Evolutionary conservation across 176 grass and related monocot genomes (phyloP).

Genomic region (Chloris gayana): DNA sequence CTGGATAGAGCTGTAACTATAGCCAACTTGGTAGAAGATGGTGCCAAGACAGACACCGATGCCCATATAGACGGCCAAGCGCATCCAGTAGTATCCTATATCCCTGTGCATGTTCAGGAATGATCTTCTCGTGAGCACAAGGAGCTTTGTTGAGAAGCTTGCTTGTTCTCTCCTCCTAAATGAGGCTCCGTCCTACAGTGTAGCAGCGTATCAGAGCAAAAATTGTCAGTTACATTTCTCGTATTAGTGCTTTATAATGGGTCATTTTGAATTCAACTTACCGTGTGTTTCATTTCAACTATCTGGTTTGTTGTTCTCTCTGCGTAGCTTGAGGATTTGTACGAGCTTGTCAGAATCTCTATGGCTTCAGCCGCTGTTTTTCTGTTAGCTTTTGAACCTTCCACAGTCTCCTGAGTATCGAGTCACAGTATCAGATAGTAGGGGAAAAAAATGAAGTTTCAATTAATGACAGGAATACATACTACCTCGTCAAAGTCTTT

Average conservation of each 20-base stretch:
- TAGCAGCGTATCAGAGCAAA: neutral
- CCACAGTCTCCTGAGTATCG: conserved; percentile 35
- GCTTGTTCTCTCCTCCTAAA: conserved; percentile 42
- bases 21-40: conserved; percentile 50
- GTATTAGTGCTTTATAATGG: neutral
- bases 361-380: conserved; percentile 50
- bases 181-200: conserved; percentile 35
- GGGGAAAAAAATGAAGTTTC: neutral
- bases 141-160: conserved; percentile 37
- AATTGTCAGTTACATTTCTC: neutral
- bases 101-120: conserved; percentile 65
- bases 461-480: neutral
- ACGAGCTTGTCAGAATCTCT: conserved; percentile 39
- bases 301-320: conserved; percentile 30
- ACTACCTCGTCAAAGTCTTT: conserved; percentile 67
- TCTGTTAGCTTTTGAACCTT: conserved; percentile 18
- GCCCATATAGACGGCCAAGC: conserved; percentile 43
- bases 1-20: conserved; percentile 55
- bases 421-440: neutral
- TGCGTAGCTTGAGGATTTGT: conserved; percentile 21
- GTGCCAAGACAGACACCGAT: conserved; percentile 58
- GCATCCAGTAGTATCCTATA: conserved; percentile 64
- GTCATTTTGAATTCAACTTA: conserved; percentile 4
- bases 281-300: conserved; percentile 36
- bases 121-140: conserved; percentile 56